Evolutionary conservation across 2,329 filamentous ascomycete species (phyloP).

Genomic region (Fusarium sp.): DNA sequence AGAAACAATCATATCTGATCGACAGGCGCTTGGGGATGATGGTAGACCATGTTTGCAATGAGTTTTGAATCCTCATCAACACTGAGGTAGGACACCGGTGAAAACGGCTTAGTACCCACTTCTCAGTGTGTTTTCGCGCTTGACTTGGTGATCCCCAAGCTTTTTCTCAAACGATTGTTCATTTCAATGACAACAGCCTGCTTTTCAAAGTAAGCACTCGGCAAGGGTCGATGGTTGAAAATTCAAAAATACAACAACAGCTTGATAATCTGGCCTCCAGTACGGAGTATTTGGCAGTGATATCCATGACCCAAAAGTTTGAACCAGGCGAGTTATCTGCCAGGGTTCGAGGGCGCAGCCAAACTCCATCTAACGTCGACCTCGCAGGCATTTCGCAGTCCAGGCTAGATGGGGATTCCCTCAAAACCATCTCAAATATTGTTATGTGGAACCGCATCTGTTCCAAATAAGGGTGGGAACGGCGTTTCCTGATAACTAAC

Average conservation of each 20-base stretch:
- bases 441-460: constrained; percentile 25
- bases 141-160: not conserved
- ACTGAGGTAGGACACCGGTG: constrained; percentile 14
- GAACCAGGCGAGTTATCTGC: constrained; percentile 40
- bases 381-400: constrained; percentile 21
- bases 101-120: constrained; percentile 20
- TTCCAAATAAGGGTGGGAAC: constrained; percentile 21
- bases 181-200: constrained; percentile 3
- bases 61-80: constrained; percentile 27
- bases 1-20: constrained; percentile 45
- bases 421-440: constrained; percentile 20
- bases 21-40: constrained; percentile 30
- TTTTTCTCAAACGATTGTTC: constrained; percentile 1
- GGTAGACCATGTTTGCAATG: constrained; percentile 39
- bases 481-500: constrained; percentile 24
- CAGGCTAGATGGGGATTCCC: constrained; percentile 18
- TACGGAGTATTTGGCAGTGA: constrained; percentile 9
- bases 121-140: constrained; percentile 26
- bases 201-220: constrained; percentile 7
- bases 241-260: not conserved
- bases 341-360: constrained; percentile 41
- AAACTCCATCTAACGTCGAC: constrained; percentile 18
- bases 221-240: constrained; percentile 15
- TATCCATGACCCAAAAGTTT: constrained; percentile 24
- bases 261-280: constrained; percentile 22